phyloP scores from a whole-genome alignment of 345 rosid species.

The Mercurialis annua region DNA sequence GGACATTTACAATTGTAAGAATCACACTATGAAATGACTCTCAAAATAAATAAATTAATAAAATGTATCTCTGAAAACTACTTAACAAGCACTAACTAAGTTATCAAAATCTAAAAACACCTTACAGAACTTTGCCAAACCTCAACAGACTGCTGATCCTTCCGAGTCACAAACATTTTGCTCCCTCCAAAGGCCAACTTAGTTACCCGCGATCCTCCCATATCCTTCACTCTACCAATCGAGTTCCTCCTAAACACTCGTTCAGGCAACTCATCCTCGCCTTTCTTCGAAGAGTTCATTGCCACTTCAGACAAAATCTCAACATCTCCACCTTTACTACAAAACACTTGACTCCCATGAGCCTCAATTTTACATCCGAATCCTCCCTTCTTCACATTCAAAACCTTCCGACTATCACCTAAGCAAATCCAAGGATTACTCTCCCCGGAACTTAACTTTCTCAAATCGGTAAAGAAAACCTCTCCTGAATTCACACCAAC shows the following conservation, averaged over 20 bases:
- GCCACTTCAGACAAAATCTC: slow-evolving; percentile 85
- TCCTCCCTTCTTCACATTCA: slow-evolving; percentile 76
- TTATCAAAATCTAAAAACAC: slow-evolving; percentile 13
- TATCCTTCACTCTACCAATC: slow-evolving; percentile 50
- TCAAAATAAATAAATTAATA: neutral
- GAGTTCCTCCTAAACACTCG: slow-evolving; percentile 72
- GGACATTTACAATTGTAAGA: slow-evolving; percentile 4
- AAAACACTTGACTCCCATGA: slow-evolving; percentile 75
- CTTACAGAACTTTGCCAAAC: slow-evolving; percentile 72
- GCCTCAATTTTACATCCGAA: slow-evolving; percentile 70
- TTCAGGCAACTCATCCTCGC: slow-evolving; percentile 37
- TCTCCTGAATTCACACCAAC: slow-evolving; percentile 79
- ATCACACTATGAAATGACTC: neutral
- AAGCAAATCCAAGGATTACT: slow-evolving; percentile 55
- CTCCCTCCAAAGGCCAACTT: slow-evolving; percentile 76
- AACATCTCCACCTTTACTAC: slow-evolving; percentile 60
- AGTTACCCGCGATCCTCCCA: slow-evolving; percentile 56
- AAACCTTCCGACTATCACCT: slow-evolving; percentile 50
- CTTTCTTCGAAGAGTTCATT: slow-evolving; percentile 35
- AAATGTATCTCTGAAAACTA: neutral
- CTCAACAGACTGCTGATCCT: slow-evolving; percentile 71
- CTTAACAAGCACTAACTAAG: neutral
- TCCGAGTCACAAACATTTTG: slow-evolving; percentile 71
- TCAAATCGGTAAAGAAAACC: slow-evolving; percentile 58
- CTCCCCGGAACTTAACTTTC: slow-evolving; percentile 46